phyloP scores from a whole-genome alignment of 805 yeast genomes.

The Kluyveromyces starmeri region DNA sequence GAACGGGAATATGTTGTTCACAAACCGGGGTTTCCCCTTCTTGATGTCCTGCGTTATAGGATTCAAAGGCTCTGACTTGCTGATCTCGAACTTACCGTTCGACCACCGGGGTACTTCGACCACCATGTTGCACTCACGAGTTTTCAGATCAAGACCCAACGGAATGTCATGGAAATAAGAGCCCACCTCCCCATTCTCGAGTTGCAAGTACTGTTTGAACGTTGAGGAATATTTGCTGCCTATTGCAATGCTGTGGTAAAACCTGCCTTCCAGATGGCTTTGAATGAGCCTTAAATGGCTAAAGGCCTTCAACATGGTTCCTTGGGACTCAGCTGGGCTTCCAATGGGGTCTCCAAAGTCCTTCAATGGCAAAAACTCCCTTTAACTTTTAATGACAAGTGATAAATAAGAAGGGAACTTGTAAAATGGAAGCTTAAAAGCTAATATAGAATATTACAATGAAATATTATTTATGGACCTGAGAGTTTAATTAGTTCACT shows the following conservation, averaged over 20 bases:
- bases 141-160: constrained; percentile 35
- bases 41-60: constrained; percentile 77
- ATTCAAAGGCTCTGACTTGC: constrained; percentile 47
- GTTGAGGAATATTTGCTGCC: constrained; percentile 34
- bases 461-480: too few species aligned
- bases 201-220: constrained; percentile 38
- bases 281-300: not conserved
- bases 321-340: too few species aligned
- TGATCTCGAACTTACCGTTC: constrained; percentile 76
- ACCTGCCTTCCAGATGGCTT: constrained; percentile 9
- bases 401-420: too few species aligned
- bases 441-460: too few species aligned
- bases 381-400: too few species aligned
- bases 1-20: constrained; percentile 71
- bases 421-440: too few species aligned
- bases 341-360: too few species aligned
- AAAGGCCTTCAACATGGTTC: not conserved
- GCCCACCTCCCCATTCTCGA: constrained; percentile 38
- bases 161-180: constrained; percentile 74
- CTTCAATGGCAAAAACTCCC: too few species aligned
- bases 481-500: too few species aligned
- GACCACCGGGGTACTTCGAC: constrained; percentile 78
- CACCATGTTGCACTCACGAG: constrained; percentile 49
- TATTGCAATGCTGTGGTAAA: constrained; percentile 12
- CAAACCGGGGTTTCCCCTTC: constrained; percentile 67